phyloP scores from a whole-genome alignment of 1,284 basidiomycete species.

The Inonotus obliquus region DNA sequence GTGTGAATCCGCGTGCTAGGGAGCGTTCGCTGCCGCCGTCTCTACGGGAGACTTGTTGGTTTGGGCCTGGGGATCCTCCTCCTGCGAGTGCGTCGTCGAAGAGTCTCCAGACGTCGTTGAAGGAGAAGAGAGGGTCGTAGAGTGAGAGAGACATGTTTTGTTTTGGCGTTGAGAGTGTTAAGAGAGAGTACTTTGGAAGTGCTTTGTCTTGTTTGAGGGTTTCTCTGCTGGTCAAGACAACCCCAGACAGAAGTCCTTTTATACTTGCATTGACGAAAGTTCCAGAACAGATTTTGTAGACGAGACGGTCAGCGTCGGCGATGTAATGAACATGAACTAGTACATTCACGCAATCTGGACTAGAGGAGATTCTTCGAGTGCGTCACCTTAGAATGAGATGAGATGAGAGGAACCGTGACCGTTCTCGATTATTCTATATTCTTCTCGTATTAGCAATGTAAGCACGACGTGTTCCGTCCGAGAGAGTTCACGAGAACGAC shows the following conservation, averaged over 20 bases:
- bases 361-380: background rate
- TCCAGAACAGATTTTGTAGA: background rate
- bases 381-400: background rate
- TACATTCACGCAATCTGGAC: background rate
- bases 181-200: background rate
- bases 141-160: conserved; percentile 33
- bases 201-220: background rate
- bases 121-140: conserved; percentile 44
- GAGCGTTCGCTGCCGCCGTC: background rate
- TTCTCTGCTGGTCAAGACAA: background rate
- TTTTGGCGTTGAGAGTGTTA: background rate
- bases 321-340: too few species aligned
- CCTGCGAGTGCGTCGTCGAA: conserved; percentile 40
- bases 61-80: background rate
- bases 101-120: conserved; percentile 42
- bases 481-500: background rate
- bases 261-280: background rate
- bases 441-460: background rate
- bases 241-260: background rate
- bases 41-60: conserved; percentile 19
- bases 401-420: background rate
- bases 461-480: background rate
- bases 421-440: background rate
- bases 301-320: too few species aligned
- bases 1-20: conserved; percentile 14